Conservation (phyloP, 306 rosid species). For the Cucumis cinereus region DNA sequence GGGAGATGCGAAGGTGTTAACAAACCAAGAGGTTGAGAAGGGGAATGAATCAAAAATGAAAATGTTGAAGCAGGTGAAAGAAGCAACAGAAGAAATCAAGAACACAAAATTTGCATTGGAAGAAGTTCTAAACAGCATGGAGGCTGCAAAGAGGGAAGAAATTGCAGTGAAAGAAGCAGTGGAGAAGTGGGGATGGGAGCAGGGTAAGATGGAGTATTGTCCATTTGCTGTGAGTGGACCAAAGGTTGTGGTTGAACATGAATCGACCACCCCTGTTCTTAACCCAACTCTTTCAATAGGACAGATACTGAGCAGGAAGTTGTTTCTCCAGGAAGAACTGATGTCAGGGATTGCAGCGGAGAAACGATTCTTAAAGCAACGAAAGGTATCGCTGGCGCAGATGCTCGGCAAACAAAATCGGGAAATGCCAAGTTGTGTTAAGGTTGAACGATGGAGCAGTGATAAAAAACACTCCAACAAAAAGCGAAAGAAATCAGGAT, state of each 20-base stretch:
- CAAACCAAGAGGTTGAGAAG: slow-evolving; percentile 37
- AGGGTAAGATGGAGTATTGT: slow-evolving; percentile 26
- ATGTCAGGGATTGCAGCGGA: slow-evolving; percentile 23
- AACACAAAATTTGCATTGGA: slow-evolving; percentile 58
- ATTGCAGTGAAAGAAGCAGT: slow-evolving; percentile 26
- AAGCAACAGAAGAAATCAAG: slow-evolving; percentile 69
- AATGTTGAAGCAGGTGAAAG: slow-evolving; percentile 57
- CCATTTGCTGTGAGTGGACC: slow-evolving; percentile 29
- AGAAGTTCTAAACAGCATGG: slow-evolving; percentile 70
- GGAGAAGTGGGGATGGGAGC: slow-evolving; percentile 68
- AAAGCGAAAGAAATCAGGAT: slow-evolving; percentile 82
- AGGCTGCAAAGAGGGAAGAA: slow-evolving; percentile 68
- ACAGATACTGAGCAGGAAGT: slow-evolving; percentile 72
- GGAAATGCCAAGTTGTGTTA: slow-evolving; percentile 25
- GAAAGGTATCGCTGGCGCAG: slow-evolving; percentile 77
- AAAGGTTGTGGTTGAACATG: slow-evolving; percentile 10
- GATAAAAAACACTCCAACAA: slow-evolving; percentile 36
- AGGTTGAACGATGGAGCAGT: slow-evolving; percentile 38
- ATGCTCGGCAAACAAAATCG: slow-evolving; percentile 60
- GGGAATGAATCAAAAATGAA: slow-evolving; percentile 45
- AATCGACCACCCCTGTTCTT: slow-evolving; percentile 22
- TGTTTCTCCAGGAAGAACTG: slow-evolving; percentile 46
- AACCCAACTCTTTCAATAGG: slow-evolving; percentile 78
- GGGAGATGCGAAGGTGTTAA: slow-evolving; percentile 55
- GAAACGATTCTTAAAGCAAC: slow-evolving; percentile 36